Conservation (phyloP, 768 basidiomycete species). For the Pisolithus tinctorius region DNA sequence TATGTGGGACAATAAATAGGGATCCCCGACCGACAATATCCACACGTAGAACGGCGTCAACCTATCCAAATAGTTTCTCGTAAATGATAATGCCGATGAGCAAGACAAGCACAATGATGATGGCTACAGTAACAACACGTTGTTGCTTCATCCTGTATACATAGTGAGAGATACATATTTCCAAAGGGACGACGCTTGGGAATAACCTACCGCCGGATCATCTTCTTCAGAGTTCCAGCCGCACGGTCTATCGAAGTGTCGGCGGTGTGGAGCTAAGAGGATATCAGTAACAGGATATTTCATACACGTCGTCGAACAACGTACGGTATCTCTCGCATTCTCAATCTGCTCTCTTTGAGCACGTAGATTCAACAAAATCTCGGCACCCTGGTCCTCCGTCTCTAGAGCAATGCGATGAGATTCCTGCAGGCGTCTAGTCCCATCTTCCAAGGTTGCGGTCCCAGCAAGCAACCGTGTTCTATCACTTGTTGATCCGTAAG, state of each 20-base stretch:
- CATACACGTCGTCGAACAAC: constrained; percentile 14
- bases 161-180: constrained; percentile 1
- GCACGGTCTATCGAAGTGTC: constrained; percentile 89
- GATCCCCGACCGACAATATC: constrained; percentile 3
- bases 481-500: constrained; percentile 64
- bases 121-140: constrained; percentile 77
- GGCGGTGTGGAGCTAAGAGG: constrained; percentile 67
- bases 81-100: constrained; percentile 79
- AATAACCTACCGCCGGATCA: constrained; percentile 81
- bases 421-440: constrained; percentile 78
- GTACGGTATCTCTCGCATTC: constrained; percentile 82
- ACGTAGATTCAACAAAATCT: constrained; percentile 80
- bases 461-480: constrained; percentile 76
- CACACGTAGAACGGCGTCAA: constrained; percentile 7
- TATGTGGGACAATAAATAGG: constrained; percentile 8
- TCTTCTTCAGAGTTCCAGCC: constrained; percentile 86
- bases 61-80: constrained; percentile 58
- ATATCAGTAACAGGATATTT: neutral
- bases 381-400: constrained; percentile 93
- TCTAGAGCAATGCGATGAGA: constrained; percentile 90
- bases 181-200: constrained; percentile 1
- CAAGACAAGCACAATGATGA: constrained; percentile 77
- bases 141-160: constrained; percentile 92
- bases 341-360: constrained; percentile 92
- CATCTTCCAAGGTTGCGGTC: constrained; percentile 75